phyloP scores from a whole-genome alignment of 345 rosid species.

The Melaleuca alternifolia region DNA sequence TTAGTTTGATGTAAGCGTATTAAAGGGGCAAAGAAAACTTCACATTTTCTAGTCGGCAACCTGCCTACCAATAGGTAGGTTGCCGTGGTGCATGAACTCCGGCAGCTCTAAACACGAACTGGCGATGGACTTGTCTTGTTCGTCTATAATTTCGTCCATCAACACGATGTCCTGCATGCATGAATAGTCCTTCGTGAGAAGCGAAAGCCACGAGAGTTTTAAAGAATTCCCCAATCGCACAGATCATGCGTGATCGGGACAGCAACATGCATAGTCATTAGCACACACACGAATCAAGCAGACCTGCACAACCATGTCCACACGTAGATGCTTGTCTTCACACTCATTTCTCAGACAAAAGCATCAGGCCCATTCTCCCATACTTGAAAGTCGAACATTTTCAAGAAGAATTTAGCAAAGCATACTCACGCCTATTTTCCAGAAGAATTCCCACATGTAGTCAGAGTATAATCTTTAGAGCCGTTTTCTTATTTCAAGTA shows the following conservation, averaged over 20 bases:
- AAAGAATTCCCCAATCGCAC: background rate
- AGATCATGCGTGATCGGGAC: background rate
- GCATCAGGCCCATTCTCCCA: background rate
- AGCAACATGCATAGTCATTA: background rate
- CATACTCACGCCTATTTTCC: background rate
- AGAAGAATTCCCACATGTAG: background rate
- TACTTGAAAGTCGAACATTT: background rate
- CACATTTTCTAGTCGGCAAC: background rate
- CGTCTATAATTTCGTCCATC: background rate
- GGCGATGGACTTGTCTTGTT: conserved; percentile 19
- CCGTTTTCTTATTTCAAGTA: background rate
- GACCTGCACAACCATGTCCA: background rate
- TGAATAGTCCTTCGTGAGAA: background rate
- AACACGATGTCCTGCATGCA: conserved; percentile 1
- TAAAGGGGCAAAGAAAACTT: background rate
- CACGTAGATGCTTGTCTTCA: background rate
- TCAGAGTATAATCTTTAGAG: background rate
- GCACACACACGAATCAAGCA: background rate
- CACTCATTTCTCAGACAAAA: background rate
- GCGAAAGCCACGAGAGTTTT: background rate
- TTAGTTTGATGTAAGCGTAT: background rate
- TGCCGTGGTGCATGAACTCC: background rate
- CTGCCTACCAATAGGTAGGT: background rate
- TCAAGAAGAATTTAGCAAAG: background rate
- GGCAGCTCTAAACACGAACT: conserved; percentile 10